Evolutionary conservation across 2,329 filamentous ascomycete species (phyloP).

Genomic region (Talaromyces atroroseus): DNA sequence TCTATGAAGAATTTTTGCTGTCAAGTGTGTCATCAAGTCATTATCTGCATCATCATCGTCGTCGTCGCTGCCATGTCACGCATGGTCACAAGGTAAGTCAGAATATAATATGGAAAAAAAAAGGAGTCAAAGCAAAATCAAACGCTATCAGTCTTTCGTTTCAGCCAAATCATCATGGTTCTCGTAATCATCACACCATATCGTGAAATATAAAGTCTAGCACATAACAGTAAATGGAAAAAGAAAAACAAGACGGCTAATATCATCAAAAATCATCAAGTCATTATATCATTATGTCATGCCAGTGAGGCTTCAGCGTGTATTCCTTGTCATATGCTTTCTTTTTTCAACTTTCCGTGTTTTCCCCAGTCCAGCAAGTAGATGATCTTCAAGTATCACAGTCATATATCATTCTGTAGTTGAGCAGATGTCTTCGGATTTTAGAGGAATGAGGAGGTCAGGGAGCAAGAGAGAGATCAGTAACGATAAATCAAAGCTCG

Average conservation of each 20-base stretch:
- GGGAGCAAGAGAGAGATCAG: neutral
- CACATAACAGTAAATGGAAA: neutral
- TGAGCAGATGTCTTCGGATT: neutral
- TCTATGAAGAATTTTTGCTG: neutral
- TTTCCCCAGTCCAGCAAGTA: neutral
- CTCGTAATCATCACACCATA: neutral
- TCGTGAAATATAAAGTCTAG: neutral
- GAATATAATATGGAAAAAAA: neutral
- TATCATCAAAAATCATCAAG: constrained; percentile 7
- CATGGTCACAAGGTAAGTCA: neutral
- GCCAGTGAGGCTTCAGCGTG: constrained; percentile 12
- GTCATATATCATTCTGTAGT: neutral
- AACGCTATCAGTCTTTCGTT: constrained; percentile 18
- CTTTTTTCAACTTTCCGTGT: neutral
- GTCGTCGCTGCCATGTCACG: neutral
- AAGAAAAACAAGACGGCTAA: neutral
- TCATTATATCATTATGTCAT: constrained; percentile 15
- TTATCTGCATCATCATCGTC: constrained; percentile 7
- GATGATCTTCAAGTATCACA: neutral
- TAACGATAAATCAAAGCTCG: constrained; percentile 23
- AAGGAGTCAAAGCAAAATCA: neutral
- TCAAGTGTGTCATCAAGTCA: constrained; percentile 9
- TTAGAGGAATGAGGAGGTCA: neutral
- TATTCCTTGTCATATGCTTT: constrained; percentile 6
- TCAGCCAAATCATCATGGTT: neutral